Base-by-base conservation (phyloP, 23 red algal genomes). In the Cyanidium caldarium region DNA sequence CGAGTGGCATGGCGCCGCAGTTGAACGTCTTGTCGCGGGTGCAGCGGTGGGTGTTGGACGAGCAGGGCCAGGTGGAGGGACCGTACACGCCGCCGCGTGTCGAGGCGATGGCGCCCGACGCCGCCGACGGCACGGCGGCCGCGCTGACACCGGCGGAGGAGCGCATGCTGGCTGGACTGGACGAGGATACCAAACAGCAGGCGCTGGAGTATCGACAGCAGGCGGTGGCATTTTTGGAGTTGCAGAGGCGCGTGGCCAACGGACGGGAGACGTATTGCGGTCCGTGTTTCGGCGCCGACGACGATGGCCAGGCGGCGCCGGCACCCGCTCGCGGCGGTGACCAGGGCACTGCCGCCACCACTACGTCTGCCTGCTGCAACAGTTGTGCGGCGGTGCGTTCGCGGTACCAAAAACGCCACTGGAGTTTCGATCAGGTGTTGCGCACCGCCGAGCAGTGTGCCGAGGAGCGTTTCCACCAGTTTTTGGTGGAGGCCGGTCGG, bases 311-410 rank as follows among this genome's bases (percentile, higher is more conserved):
- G 51, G n/a, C n/a, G 23, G 66, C 19, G 20, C 39, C 42, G n/a
- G 12, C 7, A 69, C 7, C 10, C 19, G 51, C 7, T 61, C 13
- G 21, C 19, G 20, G 7, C 10, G 37, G 33, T 3, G 51, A 3
- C n/a, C 33, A 2, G 37, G 25, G 39, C n/a, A 39, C 17, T 12
- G 2, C 29, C 2, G 38, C 35, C 29, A n/a, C n/a, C n/a, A 13
- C 39, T 31, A 20, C 40, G 66, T 15, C 34, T 13, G 29, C n/a
- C 14, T 82, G 89, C 37, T 95, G 89, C 45, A 95, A 95, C 41
- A 95, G 82, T 13, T 95, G 89, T 70, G 73, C 58, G 0, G 83
- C 79, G 3, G 83, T 95, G 34, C 73, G 68, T 15, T 74, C 76
- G 35, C 68, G 45, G 39, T 95, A 95, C 57, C 70, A 87, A 45